Evolutionary conservation across 768 basidiomycete species (phyloP).

Genomic region (Amyloporia xantha): DNA sequence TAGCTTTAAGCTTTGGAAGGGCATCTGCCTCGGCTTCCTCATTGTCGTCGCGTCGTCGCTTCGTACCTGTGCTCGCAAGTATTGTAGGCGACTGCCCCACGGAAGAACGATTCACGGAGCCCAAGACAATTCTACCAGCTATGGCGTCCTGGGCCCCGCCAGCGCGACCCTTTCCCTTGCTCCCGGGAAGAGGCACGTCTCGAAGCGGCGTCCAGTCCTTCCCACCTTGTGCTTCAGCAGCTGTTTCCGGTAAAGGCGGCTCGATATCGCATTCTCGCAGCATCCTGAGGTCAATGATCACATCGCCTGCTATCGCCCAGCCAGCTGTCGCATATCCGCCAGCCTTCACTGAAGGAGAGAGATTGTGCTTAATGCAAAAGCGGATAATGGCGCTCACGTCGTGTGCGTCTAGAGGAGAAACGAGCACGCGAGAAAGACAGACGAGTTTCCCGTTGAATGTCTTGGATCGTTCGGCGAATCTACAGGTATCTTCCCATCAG

Average conservation of each 20-base stretch:
- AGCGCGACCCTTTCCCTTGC: constrained; percentile 47
- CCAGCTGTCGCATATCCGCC: constrained; percentile 91
- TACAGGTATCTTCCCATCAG: constrained; percentile 1
- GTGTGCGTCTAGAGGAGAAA: constrained; percentile 67
- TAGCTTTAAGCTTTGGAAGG: background rate
- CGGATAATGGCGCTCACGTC: constrained; percentile 75
- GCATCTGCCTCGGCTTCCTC: background rate
- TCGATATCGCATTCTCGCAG: constrained; percentile 67
- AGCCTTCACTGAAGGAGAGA: constrained; percentile 78
- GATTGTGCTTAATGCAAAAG: constrained; percentile 64
- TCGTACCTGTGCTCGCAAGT: background rate
- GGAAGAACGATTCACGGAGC: background rate
- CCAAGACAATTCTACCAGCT: background rate
- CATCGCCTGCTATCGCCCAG: constrained; percentile 81
- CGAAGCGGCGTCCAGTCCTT: constrained; percentile 53
- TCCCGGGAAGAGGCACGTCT: constrained; percentile 43
- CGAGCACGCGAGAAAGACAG: constrained; percentile 28
- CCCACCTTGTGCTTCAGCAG: constrained; percentile 10
- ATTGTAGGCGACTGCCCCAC: background rate
- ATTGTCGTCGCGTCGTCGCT: constrained; percentile 51
- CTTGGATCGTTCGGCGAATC: constrained; percentile 18
- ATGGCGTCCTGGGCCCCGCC: background rate
- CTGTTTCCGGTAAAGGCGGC: constrained; percentile 29
- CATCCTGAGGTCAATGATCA: constrained; percentile 74
- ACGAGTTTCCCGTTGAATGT: constrained; percentile 26